A percentile compares a stretch with the other conserved stretches of the same genome.
phyloP scores from a whole-genome alignment of 2,329 filamentous ascomycete genomes.

The Geosmithia putterillii region DNA sequence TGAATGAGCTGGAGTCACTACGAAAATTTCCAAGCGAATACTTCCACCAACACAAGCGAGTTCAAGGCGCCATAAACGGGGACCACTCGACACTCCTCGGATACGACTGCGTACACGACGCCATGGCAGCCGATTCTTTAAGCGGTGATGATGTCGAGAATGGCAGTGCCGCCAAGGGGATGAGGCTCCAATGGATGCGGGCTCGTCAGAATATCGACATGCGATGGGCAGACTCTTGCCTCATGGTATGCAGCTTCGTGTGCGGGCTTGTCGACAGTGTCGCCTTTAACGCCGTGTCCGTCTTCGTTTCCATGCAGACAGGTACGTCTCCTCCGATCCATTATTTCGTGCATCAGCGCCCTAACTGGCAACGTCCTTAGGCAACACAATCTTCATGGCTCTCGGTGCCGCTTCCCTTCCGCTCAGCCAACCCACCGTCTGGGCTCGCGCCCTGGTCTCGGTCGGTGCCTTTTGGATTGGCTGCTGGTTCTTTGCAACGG shows the following conservation, averaged over 20 bases:
- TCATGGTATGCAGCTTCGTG: slow-evolving; percentile 16
- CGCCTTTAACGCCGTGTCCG: slow-evolving; percentile 18
- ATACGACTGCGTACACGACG: not conserved
- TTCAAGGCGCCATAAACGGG: not conserved
- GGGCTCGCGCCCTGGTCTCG: slow-evolving; percentile 35
- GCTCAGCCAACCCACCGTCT: slow-evolving; percentile 34
- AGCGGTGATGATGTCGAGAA: not conserved
- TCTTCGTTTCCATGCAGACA: slow-evolving; percentile 24
- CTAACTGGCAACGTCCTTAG: slow-evolving; percentile 10
- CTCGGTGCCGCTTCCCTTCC: slow-evolving; percentile 43
- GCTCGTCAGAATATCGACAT: slow-evolving; percentile 2
- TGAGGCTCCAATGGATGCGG: not conserved
- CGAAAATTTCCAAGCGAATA: too few relatives aligned
- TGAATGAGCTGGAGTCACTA: too few relatives aligned
- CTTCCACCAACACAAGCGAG: too few relatives aligned
- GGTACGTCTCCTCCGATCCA: slow-evolving; percentile 5
- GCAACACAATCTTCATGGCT: slow-evolving; percentile 52
- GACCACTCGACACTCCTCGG: not conserved
- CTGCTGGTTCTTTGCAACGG: slow-evolving; percentile 31
- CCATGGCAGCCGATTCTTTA: not conserved
- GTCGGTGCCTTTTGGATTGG: slow-evolving; percentile 40
- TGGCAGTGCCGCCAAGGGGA: not conserved
- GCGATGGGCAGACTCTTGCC: slow-evolving; percentile 7
- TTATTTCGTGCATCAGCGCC: not conserved
- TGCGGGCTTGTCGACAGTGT: slow-evolving; percentile 26